phyloP scores from a whole-genome alignment of 2,329 filamentous ascomycete genomes.

The Exophiala alcalophila region DNA sequence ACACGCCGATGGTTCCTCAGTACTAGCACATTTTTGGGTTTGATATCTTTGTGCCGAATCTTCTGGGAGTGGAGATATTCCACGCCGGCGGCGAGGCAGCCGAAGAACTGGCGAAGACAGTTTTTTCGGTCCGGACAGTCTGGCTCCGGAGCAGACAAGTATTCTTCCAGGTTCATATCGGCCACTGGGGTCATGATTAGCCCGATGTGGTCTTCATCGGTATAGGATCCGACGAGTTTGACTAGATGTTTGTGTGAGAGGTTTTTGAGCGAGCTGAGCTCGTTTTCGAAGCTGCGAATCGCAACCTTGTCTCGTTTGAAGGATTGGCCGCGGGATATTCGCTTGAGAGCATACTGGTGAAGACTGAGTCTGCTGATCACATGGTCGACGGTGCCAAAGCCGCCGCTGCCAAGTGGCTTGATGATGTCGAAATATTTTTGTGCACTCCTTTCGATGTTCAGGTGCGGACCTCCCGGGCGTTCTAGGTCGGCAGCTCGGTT shows the following conservation, averaged over 20 bases:
- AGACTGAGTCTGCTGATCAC: conserved; percentile 29
- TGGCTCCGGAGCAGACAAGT: neutral
- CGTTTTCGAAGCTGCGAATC: conserved; percentile 31
- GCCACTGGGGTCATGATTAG: conserved; percentile 34
- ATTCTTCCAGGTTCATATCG: conserved; percentile 22
- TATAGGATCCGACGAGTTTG: conserved; percentile 35
- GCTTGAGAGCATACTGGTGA: conserved; percentile 34
- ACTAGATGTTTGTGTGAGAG: conserved; percentile 35
- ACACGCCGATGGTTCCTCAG: conserved; percentile 9
- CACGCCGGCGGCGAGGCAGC: conserved; percentile 19
- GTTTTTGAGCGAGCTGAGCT: conserved; percentile 33
- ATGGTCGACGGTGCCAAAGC: conserved; percentile 29
- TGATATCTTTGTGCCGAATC: conserved; percentile 29
- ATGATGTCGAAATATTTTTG: conserved; percentile 23
- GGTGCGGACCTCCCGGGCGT: conserved; percentile 19
- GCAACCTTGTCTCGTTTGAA: conserved; percentile 26
- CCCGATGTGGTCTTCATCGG: conserved; percentile 33
- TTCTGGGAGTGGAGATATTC: conserved; percentile 20
- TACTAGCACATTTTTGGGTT: conserved; percentile 29
- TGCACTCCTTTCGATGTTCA: conserved; percentile 18
- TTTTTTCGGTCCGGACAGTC: neutral
- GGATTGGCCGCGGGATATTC: conserved; percentile 26
- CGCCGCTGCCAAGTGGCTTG: conserved; percentile 27
- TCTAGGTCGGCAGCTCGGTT: conserved; percentile 24
- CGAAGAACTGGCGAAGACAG: conserved; percentile 13